Evolutionary conservation across 2,329 filamentous ascomycete genomes (phyloP).

Genomic region (Nothopassalora personata): DNA sequence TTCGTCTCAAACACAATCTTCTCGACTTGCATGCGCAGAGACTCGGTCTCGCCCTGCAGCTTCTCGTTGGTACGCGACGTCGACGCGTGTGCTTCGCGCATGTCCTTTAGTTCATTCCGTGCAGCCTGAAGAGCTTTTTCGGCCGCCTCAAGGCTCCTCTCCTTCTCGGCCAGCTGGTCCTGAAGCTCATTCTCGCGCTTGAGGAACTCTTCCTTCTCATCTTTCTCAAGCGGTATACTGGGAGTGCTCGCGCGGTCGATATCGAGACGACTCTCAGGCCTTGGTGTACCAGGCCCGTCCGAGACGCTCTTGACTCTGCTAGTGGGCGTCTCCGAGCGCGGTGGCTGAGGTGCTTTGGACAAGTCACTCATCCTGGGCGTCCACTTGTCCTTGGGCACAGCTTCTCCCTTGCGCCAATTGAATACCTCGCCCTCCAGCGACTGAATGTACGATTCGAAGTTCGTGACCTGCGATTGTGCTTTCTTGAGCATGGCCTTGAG

Average conservation of each 20-base stretch:
- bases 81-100: constrained; percentile 81
- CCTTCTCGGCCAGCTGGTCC: constrained; percentile 90
- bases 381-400: constrained; percentile 86
- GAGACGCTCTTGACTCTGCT: constrained; percentile 42
- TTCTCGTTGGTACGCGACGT: constrained; percentile 86
- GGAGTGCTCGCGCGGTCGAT: constrained; percentile 78
- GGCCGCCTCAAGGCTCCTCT: constrained; percentile 69
- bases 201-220: constrained; percentile 93
- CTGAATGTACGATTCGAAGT: constrained; percentile 80
- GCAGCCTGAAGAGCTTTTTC: constrained; percentile 77
- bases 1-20: constrained; percentile 93
- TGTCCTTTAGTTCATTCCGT: constrained; percentile 75
- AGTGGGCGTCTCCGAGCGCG: constrained; percentile 57
- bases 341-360: constrained; percentile 39
- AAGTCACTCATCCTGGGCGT: constrained; percentile 56
- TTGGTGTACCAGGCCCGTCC: constrained; percentile 45
- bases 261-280: constrained; percentile 62
- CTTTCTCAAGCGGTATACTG: constrained; percentile 83
- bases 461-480: constrained; percentile 81
- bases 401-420: constrained; percentile 80
- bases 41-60: constrained; percentile 78
- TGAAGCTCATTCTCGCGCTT: constrained; percentile 94
- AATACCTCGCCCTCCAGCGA: constrained; percentile 79
- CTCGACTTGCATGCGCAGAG: constrained; percentile 94
- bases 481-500: constrained; percentile 91